Percentiles rank a stretch among this genome's conserved stretches.
Conservation (phyloP, 192 early-diverging fungal genomes). For the Coemansia sp. region DNA sequence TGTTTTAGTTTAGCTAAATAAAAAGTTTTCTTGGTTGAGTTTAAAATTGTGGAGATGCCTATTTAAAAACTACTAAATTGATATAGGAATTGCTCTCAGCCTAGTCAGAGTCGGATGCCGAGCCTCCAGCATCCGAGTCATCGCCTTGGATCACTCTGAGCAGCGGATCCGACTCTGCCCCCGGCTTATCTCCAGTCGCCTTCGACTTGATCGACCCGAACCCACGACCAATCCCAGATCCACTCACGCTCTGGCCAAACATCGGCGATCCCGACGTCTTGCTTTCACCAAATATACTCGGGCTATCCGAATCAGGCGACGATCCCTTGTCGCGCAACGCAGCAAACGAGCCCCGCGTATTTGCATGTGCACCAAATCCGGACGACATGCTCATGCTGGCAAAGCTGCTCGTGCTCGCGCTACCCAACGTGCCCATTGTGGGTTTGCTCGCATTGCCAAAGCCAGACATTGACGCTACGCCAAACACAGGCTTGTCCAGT, state of each 20-base stretch:
- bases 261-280: not conserved
- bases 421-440: not conserved
- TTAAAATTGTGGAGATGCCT: not conserved
- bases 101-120: not conserved
- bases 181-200: not conserved
- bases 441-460: slow-evolving; percentile 11
- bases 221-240: not conserved
- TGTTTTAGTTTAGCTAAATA: no score
- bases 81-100: not conserved
- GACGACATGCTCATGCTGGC: slow-evolving; percentile 16
- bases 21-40: not conserved
- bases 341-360: slow-evolving; percentile 7
- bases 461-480: slow-evolving; percentile 37
- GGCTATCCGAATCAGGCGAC: not conserved
- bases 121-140: slow-evolving; percentile 7
- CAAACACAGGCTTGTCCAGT: slow-evolving; percentile 43
- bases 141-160: slow-evolving; percentile 13
- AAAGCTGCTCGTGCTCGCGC: not conserved
- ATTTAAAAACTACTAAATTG: not conserved
- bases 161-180: slow-evolving; percentile 3
- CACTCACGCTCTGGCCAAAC: not conserved
- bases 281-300: not conserved
- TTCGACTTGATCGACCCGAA: not conserved
- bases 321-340: slow-evolving; percentile 7
- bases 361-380: slow-evolving; percentile 21